A percentile compares a stretch with the other conserved stretches of the same genome.
phyloP scores from a whole-genome alignment of 305 asterid species.

The Salvia sclarea region DNA sequence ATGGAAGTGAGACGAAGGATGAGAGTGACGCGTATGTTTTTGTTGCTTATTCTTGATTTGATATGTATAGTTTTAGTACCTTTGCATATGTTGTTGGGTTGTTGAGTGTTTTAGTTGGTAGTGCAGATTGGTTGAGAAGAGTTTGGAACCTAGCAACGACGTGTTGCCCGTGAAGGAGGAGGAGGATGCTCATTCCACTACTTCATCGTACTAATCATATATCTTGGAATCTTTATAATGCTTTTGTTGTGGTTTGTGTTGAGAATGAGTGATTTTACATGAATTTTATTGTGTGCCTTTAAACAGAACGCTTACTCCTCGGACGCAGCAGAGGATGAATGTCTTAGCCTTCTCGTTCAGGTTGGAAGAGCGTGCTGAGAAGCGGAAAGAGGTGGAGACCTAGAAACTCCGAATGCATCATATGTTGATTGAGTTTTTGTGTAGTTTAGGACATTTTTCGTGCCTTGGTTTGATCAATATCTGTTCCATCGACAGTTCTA shows the following conservation, averaged over 20 bases:
- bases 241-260: not conserved
- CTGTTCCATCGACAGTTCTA: conserved; percentile 52
- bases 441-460: not conserved
- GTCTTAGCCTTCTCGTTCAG: conserved; percentile 66
- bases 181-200: conserved; percentile 70
- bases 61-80: not conserved
- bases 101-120: conserved; percentile 13
- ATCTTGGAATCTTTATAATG: conserved; percentile 11
- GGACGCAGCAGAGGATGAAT: conserved; percentile 59
- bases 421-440: not conserved
- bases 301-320: conserved; percentile 59
- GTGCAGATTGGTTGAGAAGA: conserved; percentile 51
- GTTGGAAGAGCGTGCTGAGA: conserved; percentile 91
- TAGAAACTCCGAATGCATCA: not conserved
- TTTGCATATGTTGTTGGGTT: not conserved
- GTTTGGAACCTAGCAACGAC: conserved; percentile 39
- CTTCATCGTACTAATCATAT: conserved; percentile 62
- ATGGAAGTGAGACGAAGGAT: conserved; percentile 40
- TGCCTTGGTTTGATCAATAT: not conserved
- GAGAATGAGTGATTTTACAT: not conserved
- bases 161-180: conserved; percentile 41
- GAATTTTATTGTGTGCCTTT: conserved; percentile 22
- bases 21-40: conserved; percentile 53
- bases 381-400: conserved; percentile 72
- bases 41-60: not conserved